Evolutionary conservation across 2,329 filamentous ascomycete genomes (phyloP).

Genomic region (Mycosphaerella arachidis): DNA sequence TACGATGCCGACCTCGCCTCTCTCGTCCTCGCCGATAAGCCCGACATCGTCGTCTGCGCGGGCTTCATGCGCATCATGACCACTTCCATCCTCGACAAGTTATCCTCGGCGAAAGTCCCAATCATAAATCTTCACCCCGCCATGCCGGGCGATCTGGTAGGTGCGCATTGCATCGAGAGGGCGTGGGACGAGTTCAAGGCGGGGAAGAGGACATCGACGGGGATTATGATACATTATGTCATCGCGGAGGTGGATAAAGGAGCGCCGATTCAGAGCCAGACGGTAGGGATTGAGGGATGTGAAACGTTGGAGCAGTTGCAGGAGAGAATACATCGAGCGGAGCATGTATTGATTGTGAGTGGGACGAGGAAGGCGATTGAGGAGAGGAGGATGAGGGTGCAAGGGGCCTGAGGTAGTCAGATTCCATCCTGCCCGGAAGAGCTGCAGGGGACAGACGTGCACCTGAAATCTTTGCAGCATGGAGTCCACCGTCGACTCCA

Average conservation of each 20-base stretch:
- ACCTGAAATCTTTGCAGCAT: no score
- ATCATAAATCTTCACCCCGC: constrained; percentile 83
- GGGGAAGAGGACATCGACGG: constrained; percentile 63
- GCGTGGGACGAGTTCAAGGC: constrained; percentile 69
- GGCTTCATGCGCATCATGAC: constrained; percentile 87
- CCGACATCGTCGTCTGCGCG: constrained; percentile 73
- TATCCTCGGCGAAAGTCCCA: constrained; percentile 57
- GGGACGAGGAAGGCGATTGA: constrained; percentile 56
- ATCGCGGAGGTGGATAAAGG: constrained; percentile 72
- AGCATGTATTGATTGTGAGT: constrained; percentile 75
- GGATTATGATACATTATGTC: constrained; percentile 88
- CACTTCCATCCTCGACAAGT: constrained; percentile 62
- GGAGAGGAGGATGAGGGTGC: neutral
- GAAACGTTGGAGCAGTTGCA: constrained; percentile 64
- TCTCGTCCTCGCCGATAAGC: constrained; percentile 60
- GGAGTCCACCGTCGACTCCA: no score
- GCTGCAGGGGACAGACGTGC: no score
- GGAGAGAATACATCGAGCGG: constrained; percentile 67
- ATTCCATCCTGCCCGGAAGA: neutral
- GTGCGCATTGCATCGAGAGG: constrained; percentile 65
- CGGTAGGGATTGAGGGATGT: constrained; percentile 58
- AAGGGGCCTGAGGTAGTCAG: neutral
- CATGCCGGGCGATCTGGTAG: constrained; percentile 69
- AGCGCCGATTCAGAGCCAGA: constrained; percentile 63
- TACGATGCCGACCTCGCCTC: constrained; percentile 74